Base-by-base conservation (phyloP, 805 yeast genomes). In the Wickerhamomyces strasburgensis region DNA sequence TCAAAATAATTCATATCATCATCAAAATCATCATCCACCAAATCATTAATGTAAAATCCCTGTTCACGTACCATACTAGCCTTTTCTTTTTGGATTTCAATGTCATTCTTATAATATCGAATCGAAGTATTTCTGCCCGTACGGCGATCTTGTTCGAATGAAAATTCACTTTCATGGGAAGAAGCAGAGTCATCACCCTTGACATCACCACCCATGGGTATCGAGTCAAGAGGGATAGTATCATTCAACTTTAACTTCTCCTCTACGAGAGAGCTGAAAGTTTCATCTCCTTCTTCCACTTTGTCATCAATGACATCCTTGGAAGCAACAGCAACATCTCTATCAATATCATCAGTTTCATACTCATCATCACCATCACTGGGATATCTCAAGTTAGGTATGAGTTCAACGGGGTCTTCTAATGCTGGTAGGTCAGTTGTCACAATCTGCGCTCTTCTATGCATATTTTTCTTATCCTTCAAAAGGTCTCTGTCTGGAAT, bases 41-140 rank as follows among this genome's bases (percentile, higher is more conserved):
- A 38, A 37, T 65, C 71, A 46, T 65, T 62, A 13, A 67, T 46
- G 27, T 67, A 68, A 19, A 61, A 57, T 9, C 61, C 61, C 11
- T 50, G 56, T 11, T 46, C 44, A 3, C 59, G 57, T 15, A 51
- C 59, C 3, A 52, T 35, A 2, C 34, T 37, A 6, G 31, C 28
- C 14, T 41, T 39, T 6, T 43, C 46, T 6, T 32, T 29, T 3
- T 44, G 41, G 1, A 46, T 42, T 31, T 60, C 52, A 5, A 38
- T 33, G 4, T 44, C 47, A 4, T 52, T 48, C 36, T 71, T 71
- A 50, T 77, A 75, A 51, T 75, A 75, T 40, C 72, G 69, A 16
- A 71, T 66, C 0, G 81, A 75, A 2, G 72, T 60, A 37, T 74
- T 73, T 42, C 82, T 60, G 3, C 75, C 76, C n/a, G 71, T 65